Evolutionary conservation across 1,139 yeast genomes (phyloP), one percentile per base, ranked within the genome.

Genomic region (Ogataea hybrid): DNA sequence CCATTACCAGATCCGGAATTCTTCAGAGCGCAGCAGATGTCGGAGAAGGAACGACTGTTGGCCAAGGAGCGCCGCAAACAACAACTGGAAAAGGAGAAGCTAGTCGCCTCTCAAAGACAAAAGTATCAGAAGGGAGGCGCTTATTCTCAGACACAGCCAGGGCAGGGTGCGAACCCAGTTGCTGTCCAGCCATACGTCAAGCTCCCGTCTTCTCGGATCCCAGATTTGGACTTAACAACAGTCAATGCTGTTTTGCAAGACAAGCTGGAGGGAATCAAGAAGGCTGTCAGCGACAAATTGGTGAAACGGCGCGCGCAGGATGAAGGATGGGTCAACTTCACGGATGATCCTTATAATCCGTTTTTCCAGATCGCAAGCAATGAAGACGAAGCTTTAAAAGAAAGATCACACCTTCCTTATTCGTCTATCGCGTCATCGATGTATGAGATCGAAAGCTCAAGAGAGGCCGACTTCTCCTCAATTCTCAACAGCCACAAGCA

Each of bases 331-430:
- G 75, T 85, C 51, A 92, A 92, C 58, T 73, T 86, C 43, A 87
- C 97, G 1, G 97, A 90, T 65, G 90, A 86, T 65, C 85, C 95
- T n/a, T 79, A 79, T 57, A 86, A 83, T 56, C 97, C 97, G n/a
- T 81, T 75, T 46, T 84, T 88, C 60, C 81, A 84, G 52, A 75
- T 88, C 45, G 73, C 82, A 14, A 71, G 78, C 44, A 78, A 81
- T 28, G 67, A 66, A 25, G 64, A 70, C 32, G 64, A 68, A 25
- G 29, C 45, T 18, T 61, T 76, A 35, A 63, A 77, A 43, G 86
- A 82, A 48, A 65, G 79, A 34, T 68, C 71, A 32, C 90, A 84
- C 56, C 72, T 86, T 2, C 92, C 95, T 1, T 86, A 84, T 58
- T 83, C 95, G 11, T 84, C 95, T 0, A 81, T 88, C 36, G 79